phyloP scores from a whole-genome alignment of 2,329 filamentous ascomycete genomes.

The Apiospora kogelbergensis region DNA sequence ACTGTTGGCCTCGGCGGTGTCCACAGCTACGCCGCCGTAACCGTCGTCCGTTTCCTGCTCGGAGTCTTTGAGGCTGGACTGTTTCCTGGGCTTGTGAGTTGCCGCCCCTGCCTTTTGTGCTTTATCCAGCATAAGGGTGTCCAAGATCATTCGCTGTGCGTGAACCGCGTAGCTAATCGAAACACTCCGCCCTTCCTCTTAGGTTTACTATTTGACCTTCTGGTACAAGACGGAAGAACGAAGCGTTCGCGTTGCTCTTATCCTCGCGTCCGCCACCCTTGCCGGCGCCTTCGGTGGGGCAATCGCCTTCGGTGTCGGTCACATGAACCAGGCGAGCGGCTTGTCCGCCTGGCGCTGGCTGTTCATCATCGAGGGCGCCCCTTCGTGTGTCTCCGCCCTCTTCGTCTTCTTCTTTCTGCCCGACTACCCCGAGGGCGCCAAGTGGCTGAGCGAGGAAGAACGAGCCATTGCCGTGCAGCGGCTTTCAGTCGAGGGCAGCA shows the following conservation, averaged over 20 bases:
- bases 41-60: constrained; percentile 63
- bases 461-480: constrained; percentile 49
- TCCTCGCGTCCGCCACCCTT: constrained; percentile 66
- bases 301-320: constrained; percentile 70
- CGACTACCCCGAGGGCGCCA: constrained; percentile 63
- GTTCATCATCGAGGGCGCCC: constrained; percentile 43
- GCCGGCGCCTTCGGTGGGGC: constrained; percentile 73
- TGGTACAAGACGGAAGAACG: constrained; percentile 70
- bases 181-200: background rate
- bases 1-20: constrained; percentile 64
- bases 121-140: no score
- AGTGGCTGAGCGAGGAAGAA: constrained; percentile 59
- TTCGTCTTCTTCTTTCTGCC: constrained; percentile 59
- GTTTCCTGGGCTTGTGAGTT: constrained; percentile 59
- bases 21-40: constrained; percentile 57
- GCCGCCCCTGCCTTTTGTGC: constrained; percentile 36
- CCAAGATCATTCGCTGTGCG: no score
- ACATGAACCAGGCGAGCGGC: constrained; percentile 65
- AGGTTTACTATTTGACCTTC: constrained; percentile 61
- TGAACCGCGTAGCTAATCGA: constrained; percentile 16
- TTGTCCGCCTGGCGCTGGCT: constrained; percentile 72
- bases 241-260: constrained; percentile 65
- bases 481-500: constrained; percentile 44
- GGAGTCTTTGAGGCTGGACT: constrained; percentile 68
- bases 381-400: constrained; percentile 51